phyloP scores from a whole-genome alignment of 345 rosid genomes.

The Rhodamnia rubescens region DNA sequence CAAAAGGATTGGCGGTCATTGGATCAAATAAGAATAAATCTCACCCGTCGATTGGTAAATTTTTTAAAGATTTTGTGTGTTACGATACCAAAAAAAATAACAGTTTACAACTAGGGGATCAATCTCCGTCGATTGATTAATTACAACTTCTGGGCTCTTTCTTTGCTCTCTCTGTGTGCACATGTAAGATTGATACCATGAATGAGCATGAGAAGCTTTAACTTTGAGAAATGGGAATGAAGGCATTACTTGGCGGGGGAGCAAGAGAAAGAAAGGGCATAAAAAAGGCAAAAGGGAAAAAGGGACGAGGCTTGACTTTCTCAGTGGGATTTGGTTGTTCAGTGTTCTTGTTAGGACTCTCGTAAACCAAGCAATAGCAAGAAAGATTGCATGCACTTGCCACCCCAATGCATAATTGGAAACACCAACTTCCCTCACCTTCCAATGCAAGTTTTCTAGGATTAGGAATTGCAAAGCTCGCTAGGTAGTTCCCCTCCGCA shows the following conservation, averaged over 20 bases:
- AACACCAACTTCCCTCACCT: neutral
- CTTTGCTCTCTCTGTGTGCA: neutral
- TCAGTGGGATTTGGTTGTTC: neutral
- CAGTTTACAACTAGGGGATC: neutral
- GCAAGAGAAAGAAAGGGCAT: no score
- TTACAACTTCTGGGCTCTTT: neutral
- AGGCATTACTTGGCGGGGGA: neutral
- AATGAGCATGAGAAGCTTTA: neutral
- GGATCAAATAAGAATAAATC: neutral
- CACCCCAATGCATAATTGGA: neutral
- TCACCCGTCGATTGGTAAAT: rapidly evolving
- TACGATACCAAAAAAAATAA: rapidly evolving
- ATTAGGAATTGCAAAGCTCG: neutral
- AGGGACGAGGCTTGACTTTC: no score
- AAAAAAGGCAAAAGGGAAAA: no score
- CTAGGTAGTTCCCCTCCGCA: neutral
- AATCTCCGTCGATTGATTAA: neutral
- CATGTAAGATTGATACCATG: neutral
- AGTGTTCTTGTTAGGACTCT: neutral
- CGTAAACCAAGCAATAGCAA: neutral
- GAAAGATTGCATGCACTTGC: neutral
- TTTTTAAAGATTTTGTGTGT: neutral
- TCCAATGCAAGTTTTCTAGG: neutral
- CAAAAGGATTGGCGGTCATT: neutral
- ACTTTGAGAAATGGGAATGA: neutral